Conservation (phyloP, 768 basidiomycete species). For the Naganishia vaughanmartiniae region DNA sequence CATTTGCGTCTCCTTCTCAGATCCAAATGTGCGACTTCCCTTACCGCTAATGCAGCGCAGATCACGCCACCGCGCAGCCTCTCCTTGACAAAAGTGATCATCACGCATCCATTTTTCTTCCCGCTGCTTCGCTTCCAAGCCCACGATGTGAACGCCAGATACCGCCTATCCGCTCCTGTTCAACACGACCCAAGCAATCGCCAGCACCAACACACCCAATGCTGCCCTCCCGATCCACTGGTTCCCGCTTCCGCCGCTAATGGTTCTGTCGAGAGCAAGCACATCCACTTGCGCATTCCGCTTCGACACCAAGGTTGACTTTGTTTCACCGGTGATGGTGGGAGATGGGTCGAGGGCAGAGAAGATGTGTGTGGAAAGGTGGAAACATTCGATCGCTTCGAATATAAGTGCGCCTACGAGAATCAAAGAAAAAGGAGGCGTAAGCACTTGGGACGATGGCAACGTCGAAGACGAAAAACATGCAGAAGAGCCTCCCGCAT, state of each 20-base stretch:
- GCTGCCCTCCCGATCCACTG: background rate
- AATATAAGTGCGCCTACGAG: slow-evolving; percentile 22
- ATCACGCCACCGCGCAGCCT: too few species aligned
- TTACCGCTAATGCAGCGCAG: too few species aligned
- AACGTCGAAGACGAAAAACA: background rate
- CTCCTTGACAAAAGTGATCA: too few species aligned
- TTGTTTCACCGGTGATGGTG: background rate
- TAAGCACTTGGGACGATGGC: background rate
- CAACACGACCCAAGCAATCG: background rate
- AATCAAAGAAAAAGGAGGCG: background rate
- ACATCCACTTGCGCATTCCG: too few species aligned
- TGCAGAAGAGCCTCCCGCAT: background rate
- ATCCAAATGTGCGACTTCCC: too few species aligned
- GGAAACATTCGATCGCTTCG: slow-evolving; percentile 31
- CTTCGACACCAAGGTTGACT: too few species aligned
- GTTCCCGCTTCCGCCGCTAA: background rate
- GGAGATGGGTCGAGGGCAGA: slow-evolving; percentile 24
- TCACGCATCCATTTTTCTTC: too few species aligned
- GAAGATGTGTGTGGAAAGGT: slow-evolving; percentile 28
- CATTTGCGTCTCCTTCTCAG: too few species aligned
- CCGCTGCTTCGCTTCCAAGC: too few species aligned
- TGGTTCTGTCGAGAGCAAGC: too few species aligned
- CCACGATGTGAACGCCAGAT: too few species aligned
- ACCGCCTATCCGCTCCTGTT: background rate
- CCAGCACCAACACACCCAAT: background rate